Conservation (phyloP, 495 filamentous ascomycete species). For the Aspergillus sclerotiicarbonarius region DNA sequence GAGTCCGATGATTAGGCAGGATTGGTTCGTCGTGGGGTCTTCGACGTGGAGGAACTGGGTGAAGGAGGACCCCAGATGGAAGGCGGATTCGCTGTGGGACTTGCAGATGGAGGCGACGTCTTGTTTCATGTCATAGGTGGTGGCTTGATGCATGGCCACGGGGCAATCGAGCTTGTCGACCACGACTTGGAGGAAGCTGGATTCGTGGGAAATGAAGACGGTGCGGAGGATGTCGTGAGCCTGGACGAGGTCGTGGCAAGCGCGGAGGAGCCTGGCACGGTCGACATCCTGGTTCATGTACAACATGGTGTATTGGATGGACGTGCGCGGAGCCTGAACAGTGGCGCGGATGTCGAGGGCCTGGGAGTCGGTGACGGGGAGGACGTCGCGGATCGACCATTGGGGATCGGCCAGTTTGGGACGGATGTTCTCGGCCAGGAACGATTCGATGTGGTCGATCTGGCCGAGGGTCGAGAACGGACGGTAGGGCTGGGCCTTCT, state of each 20-base stretch:
- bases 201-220: constrained; percentile 55
- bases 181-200: constrained; percentile 51
- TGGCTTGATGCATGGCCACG: constrained; percentile 24
- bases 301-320: constrained; percentile 45
- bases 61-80: constrained; percentile 56
- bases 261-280: constrained; percentile 24
- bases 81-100: constrained; percentile 37
- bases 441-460: constrained; percentile 24
- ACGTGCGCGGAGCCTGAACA: constrained; percentile 41
- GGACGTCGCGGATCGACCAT: constrained; percentile 36
- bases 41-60: constrained; percentile 51
- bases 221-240: constrained; percentile 64
- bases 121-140: constrained; percentile 35
- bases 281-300: constrained; percentile 35
- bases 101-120: constrained; percentile 41
- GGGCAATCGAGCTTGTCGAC: constrained; percentile 41
- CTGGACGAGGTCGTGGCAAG: constrained; percentile 43
- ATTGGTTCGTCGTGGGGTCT: constrained; percentile 27
- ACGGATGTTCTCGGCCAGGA: constrained; percentile 24
- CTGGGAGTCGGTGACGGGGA: constrained; percentile 39
- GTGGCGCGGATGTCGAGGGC: constrained; percentile 52
- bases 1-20: constrained; percentile 54
- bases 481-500: constrained; percentile 23
- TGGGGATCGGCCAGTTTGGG: constrained; percentile 29
- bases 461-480: constrained; percentile 38